Conservation (phyloP, 208 protist species). For the Phytomonas sp. region DNA sequence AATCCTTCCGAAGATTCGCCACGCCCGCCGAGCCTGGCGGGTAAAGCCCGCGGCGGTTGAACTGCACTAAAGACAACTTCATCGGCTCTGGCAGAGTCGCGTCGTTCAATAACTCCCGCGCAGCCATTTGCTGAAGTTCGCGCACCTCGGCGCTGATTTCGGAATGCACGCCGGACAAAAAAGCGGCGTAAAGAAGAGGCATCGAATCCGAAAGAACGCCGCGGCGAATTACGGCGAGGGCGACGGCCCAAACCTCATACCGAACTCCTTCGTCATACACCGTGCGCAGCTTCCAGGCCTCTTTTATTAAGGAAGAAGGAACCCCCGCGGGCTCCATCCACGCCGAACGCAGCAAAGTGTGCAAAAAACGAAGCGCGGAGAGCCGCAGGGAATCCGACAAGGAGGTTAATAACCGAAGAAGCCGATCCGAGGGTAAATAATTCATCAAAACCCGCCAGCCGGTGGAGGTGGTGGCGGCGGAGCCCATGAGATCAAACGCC, state of each 20-base stretch:
- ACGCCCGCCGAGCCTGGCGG: constrained; percentile 47
- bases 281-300: constrained; percentile 44
- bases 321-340: constrained; percentile 37
- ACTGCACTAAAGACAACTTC: constrained; percentile 22
- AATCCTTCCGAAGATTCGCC: constrained; percentile 34
- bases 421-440: constrained; percentile 17
- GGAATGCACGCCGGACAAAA: constrained; percentile 39
- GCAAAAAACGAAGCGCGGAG: constrained; percentile 32
- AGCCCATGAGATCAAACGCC: constrained; percentile 40
- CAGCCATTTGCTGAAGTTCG: constrained; percentile 36
- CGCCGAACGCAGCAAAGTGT: constrained; percentile 25
- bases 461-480: constrained; percentile 28
- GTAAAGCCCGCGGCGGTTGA: constrained; percentile 46
- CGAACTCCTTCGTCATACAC: constrained; percentile 39
- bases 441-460: constrained; percentile 31
- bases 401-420: constrained; percentile 26
- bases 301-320: constrained; percentile 22
- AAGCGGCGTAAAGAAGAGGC: constrained; percentile 39
- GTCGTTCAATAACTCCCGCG: constrained; percentile 17
- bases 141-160: constrained; percentile 32
- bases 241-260: constrained; percentile 36
- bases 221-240: constrained; percentile 15
- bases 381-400: constrained; percentile 17
- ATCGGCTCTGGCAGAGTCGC: constrained; percentile 26
- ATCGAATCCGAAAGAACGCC: constrained; percentile 16